A percentile compares a stretch with the other conserved stretches of the same genome.
Conservation (phyloP, 2,329 filamentous ascomycete genomes). For the Pseudogymnoascus sp. region DNA sequence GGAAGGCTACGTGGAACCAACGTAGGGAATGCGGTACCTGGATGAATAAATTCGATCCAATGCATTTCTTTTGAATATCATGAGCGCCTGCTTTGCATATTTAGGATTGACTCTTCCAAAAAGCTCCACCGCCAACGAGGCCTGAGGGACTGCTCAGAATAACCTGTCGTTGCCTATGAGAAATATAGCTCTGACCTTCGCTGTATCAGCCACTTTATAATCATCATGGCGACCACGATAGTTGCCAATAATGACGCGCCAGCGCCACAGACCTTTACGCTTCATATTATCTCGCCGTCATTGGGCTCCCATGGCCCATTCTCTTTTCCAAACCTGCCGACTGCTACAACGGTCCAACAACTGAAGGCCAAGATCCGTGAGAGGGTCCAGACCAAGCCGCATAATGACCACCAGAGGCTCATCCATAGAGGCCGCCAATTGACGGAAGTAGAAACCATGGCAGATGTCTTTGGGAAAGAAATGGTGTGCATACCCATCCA, state of each 20-base stretch:
- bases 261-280: conserved; percentile 37
- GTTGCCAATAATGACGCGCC: conserved; percentile 4
- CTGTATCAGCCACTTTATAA: neutral
- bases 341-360: conserved; percentile 47
- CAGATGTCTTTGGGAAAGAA: conserved; percentile 50
- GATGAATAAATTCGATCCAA: conserved; percentile 5
- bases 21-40: conserved; percentile 3
- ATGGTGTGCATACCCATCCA: conserved; percentile 34
- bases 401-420: conserved; percentile 49
- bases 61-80: conserved; percentile 2
- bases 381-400: conserved; percentile 37
- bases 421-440: conserved; percentile 53
- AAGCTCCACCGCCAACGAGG: neutral
- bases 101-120: neutral
- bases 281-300: conserved; percentile 54
- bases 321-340: conserved; percentile 41
- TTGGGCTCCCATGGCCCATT: conserved; percentile 45
- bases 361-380: conserved; percentile 53
- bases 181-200: neutral
- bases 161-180: neutral
- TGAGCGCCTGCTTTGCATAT: neutral
- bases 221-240: conserved; percentile 7
- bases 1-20: conserved; percentile 8
- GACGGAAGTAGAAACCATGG: conserved; percentile 48
- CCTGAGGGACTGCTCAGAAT: neutral